Conservation (phyloP, 768 basidiomycete species). For the Amanita muscaria region DNA sequence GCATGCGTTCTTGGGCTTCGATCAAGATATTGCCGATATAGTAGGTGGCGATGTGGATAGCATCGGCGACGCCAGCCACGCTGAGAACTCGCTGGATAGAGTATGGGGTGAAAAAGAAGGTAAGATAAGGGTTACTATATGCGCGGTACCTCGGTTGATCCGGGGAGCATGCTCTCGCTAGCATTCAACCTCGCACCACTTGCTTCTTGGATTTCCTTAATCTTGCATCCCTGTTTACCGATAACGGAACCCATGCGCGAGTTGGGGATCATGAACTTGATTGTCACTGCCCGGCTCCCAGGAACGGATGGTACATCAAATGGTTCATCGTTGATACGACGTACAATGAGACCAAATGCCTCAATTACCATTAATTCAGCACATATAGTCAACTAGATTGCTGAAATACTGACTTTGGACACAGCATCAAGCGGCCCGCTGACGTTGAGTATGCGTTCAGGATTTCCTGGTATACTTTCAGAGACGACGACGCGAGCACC, state of each 20-base stretch:
- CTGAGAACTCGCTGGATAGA: constrained; percentile 80
- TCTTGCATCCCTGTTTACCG: constrained; percentile 95
- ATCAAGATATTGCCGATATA: constrained; percentile 98
- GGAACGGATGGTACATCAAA: constrained; percentile 97
- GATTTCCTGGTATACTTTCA: constrained; percentile 97
- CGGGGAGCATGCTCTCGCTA: constrained; percentile 96
- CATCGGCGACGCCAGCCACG: constrained; percentile 97
- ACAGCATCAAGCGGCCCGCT: constrained; percentile 97
- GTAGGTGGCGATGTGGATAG: constrained; percentile 98
- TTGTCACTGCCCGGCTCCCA: constrained; percentile 95
- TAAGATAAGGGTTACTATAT: constrained; percentile 7
- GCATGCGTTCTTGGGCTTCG: constrained; percentile 82
- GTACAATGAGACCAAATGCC: constrained; percentile 98
- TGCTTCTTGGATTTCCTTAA: constrained; percentile 99
- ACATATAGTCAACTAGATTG: too few relatives aligned
- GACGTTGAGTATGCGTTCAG: constrained; percentile 97
- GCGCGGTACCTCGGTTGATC: constrained; percentile 87
- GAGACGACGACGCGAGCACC: constrained; percentile 95
- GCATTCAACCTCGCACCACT: constrained; percentile 94
- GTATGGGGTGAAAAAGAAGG: constrained; percentile 11
- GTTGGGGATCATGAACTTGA: constrained; percentile 99
- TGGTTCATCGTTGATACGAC: constrained; percentile 98
- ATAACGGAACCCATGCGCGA: constrained; percentile 99
- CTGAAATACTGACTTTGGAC: constrained; percentile 59
- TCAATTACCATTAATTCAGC: too few relatives aligned